Evolutionary conservation across 2,329 filamentous ascomycete species (phyloP).

Genomic region (Fusarium domesticum): DNA sequence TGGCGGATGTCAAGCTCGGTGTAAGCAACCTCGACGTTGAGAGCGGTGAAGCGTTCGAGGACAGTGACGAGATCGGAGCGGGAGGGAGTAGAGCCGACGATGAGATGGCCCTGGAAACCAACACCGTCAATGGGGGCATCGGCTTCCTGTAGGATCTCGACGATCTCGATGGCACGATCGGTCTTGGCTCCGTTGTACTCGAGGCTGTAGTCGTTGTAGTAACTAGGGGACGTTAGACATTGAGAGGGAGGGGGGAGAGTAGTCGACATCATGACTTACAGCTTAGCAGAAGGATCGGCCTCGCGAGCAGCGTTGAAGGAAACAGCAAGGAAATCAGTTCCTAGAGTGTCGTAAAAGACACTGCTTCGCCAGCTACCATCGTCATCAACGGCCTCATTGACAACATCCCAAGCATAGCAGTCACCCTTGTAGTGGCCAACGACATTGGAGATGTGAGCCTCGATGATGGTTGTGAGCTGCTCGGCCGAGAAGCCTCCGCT

Average conservation of each 20-base stretch:
- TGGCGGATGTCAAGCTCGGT: constrained; percentile 62
- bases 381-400: constrained; percentile 62
- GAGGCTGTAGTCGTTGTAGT: constrained; percentile 59
- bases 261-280: constrained; percentile 32
- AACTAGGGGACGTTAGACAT: constrained; percentile 13
- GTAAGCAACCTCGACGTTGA: constrained; percentile 56
- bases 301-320: constrained; percentile 56
- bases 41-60: constrained; percentile 49
- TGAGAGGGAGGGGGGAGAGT: background rate
- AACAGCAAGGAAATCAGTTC: constrained; percentile 54
- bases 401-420: constrained; percentile 63
- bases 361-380: constrained; percentile 51
- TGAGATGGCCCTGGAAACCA: constrained; percentile 60
- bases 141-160: constrained; percentile 43
- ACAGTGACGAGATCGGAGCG: constrained; percentile 43
- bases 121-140: constrained; percentile 61
- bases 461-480: constrained; percentile 51
- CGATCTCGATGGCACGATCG: constrained; percentile 42
- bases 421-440: constrained; percentile 56
- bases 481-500: constrained; percentile 51
- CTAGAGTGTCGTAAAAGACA: constrained; percentile 55
- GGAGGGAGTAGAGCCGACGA: constrained; percentile 50
- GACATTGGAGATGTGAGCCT: constrained; percentile 57
- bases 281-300: constrained; percentile 53
- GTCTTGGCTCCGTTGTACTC: constrained; percentile 51